Evolutionary conservation across 2,329 filamentous ascomycete genomes (phyloP), one percentile per base, ranked within the genome.

Genomic region (Hypoxylon sp.): DNA sequence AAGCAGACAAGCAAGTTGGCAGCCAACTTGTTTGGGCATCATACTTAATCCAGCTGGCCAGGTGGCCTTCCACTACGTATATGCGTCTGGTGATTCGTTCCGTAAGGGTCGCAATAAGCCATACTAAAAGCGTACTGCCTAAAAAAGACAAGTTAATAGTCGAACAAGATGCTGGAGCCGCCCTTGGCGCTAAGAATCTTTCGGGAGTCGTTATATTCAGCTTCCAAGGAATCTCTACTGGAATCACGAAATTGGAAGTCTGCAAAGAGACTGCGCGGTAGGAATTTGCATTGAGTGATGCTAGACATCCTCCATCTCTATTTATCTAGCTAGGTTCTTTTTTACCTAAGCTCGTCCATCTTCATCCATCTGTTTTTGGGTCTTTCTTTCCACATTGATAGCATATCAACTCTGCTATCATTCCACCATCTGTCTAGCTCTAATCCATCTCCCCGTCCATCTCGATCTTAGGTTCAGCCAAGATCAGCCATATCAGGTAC

Each of bases 281-380:
- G 35, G 30, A 31, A 5, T 35, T 35, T 54, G 25, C 22, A 25
- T 55, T 27, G 33, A 14, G 40, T 22, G 0, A 17, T 25, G 35
- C 30, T 5, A 51, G 35, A 30, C 40, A 40, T 58, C 54, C 35
- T 50, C 53, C 42, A 30, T n/a, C 50, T 44, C 50, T 44, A 37
- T 62, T 54, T 56, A 68, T 48, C 33, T 25, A 59, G 20, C 59
- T 67, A 56, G 53, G 37, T 30, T 14, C 30, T 14, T 37, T 22
- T 37, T 40, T 40, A 27, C 35, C 60, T 51, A 42, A 30, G 14
- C 57, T 27, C 31, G n/a, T 11, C 40, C 1, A 4, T 44, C 14
- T 5, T 40, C 22, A n/a, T 17, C 17, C 27, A 17, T 48, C 17
- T 25, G 27, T 27, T 17, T 17, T 10, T 11, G 25, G 25, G 25